These are phyloP conservation scores for Lathyrus aphaca DNA, from an alignment of 306 rosid species.

Conservation along the genomic window DNA sequence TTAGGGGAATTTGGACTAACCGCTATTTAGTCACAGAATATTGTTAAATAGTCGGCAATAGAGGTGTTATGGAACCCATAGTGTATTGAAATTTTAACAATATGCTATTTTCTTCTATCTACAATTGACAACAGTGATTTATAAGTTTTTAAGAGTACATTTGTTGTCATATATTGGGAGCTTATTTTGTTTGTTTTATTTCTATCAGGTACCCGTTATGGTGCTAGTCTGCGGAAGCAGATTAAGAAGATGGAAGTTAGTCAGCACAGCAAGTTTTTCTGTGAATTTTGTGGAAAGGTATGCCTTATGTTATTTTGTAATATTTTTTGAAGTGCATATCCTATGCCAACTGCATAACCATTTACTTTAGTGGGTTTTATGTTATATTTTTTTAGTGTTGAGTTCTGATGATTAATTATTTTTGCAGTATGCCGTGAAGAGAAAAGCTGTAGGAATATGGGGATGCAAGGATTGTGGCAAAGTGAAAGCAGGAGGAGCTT, in stretches of 20 bases:
- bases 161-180: no score
- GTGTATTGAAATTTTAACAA: no score
- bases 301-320: not conserved
- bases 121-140: no score
- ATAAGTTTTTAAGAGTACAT: no score
- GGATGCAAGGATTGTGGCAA: conserved; percentile 63
- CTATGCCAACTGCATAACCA: not conserved
- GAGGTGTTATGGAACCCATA: no score
- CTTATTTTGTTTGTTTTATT: conserved; percentile 9
- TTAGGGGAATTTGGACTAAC: no score
- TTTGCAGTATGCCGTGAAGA: conserved; percentile 56
- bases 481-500: conserved; percentile 60
- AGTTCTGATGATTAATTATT: not conserved
- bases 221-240: conserved; percentile 93
- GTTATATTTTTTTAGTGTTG: not conserved
- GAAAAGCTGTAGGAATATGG: conserved; percentile 58
- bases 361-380: not conserved
- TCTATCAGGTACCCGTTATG: conserved; percentile 76
- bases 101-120: no score
- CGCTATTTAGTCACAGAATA: no score
- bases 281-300: conserved; percentile 94
- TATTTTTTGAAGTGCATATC: not conserved
- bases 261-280: conserved; percentile 86
- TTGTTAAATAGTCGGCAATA: no score
- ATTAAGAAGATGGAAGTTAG: conserved; percentile 96